These are phyloP conservation scores for Trametes gibbosa DNA, from an alignment of 768 basidiomycete genomes.

Conservation along the genomic window DNA sequence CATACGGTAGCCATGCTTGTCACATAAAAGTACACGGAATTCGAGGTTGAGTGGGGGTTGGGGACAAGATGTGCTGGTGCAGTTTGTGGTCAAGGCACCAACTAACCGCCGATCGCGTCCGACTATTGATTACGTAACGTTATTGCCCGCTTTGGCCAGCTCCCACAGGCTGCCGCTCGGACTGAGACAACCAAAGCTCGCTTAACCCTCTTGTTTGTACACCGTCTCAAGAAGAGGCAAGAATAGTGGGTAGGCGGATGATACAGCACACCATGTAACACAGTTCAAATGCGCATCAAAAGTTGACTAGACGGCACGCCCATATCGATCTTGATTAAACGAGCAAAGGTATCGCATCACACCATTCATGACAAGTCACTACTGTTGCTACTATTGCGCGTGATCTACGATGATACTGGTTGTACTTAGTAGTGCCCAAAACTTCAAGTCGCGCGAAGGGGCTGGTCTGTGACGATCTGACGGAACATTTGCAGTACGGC, in stretches of 20 bases:
- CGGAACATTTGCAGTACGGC: slow-evolving; percentile 31
- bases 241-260: too few relatives aligned
- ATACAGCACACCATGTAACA: too few relatives aligned
- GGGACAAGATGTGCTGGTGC: neutral
- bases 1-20: slow-evolving; percentile 15
- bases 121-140: slow-evolving; percentile 11
- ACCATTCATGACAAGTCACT: too few relatives aligned
- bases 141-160: slow-evolving; percentile 2
- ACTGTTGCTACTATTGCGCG: too few relatives aligned
- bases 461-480: slow-evolving; percentile 25
- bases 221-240: neutral
- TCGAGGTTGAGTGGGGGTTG: slow-evolving; percentile 8
- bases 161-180: neutral
- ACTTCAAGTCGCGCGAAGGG: slow-evolving; percentile 22
- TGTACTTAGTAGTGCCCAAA: too few relatives aligned
- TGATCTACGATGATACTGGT: too few relatives aligned
- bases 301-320: too few relatives aligned
- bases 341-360: too few relatives aligned
- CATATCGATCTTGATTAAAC: too few relatives aligned
- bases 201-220: neutral
- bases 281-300: too few relatives aligned
- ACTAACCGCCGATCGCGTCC: slow-evolving; percentile 8
- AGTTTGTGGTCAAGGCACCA: neutral
- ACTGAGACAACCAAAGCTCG: neutral
- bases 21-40: slow-evolving; percentile 18